Conservation (phyloP, 2,329 filamentous ascomycete species). For the Aspergillus tubingensis region DNA sequence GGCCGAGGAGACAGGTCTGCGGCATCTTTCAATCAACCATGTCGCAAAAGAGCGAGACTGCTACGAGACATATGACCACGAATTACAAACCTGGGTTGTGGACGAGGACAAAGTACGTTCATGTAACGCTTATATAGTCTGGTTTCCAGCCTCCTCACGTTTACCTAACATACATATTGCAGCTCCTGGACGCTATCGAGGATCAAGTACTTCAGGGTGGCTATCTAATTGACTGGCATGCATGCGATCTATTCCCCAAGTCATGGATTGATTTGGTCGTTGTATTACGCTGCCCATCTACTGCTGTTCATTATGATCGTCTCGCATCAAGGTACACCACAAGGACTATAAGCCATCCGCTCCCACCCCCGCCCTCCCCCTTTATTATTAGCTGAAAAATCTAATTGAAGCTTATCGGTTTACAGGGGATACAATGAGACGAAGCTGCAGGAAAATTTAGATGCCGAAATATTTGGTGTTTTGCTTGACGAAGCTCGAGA, state of each 20-base stretch:
- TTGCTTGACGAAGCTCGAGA: slow-evolving; percentile 87
- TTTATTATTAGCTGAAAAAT: neutral
- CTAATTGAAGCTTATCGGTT: slow-evolving; percentile 7
- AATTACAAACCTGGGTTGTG: slow-evolving; percentile 85
- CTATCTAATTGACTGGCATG: slow-evolving; percentile 95
- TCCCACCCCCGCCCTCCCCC: neutral
- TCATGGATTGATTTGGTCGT: slow-evolving; percentile 95
- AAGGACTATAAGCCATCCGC: neutral
- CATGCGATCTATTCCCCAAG: slow-evolving; percentile 90
- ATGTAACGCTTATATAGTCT: neutral
- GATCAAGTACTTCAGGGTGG: slow-evolving; percentile 76
- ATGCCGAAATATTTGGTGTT: slow-evolving; percentile 97
- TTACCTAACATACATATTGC: slow-evolving; percentile 6
- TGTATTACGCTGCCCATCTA: slow-evolving; percentile 77
- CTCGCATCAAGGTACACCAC: slow-evolving; percentile 65
- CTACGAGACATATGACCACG: slow-evolving; percentile 84
- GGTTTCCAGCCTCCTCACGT: neutral
- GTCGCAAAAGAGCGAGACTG: slow-evolving; percentile 86
- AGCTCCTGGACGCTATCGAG: slow-evolving; percentile 85
- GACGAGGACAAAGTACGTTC: slow-evolving; percentile 85
- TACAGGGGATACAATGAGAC: slow-evolving; percentile 74
- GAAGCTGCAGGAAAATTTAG: slow-evolving; percentile 94
- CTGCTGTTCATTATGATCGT: slow-evolving; percentile 79
- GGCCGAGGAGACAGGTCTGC: slow-evolving; percentile 72
- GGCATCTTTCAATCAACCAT: slow-evolving; percentile 85